phyloP scores from a whole-genome alignment of 169 alveolate genomes.

The Plasmodium fragile region DNA sequence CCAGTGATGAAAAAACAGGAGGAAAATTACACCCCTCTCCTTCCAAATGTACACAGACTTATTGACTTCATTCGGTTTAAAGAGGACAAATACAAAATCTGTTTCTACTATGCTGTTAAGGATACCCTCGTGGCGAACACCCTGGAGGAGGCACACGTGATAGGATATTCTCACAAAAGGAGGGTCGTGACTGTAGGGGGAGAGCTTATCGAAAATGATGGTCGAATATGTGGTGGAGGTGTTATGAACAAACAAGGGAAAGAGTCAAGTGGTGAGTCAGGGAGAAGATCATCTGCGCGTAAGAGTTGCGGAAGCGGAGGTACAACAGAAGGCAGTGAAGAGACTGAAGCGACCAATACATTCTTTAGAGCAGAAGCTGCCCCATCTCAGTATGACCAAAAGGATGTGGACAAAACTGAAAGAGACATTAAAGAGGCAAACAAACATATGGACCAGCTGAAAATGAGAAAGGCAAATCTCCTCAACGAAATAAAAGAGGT shows the following conservation, averaged over 20 bases:
- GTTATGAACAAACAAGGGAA: slow-evolving; percentile 58
- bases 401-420: slow-evolving; percentile 11
- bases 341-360: too few species aligned
- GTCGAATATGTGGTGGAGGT: slow-evolving; percentile 95
- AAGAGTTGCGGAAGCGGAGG: not conserved
- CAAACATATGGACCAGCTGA: slow-evolving; percentile 36
- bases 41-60: slow-evolving; percentile 85
- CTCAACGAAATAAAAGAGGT: slow-evolving; percentile 39
- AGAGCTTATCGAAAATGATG: slow-evolving; percentile 94
- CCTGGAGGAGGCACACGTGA: slow-evolving; percentile 91
- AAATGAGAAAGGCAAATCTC: slow-evolving; percentile 1
- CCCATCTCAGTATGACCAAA: slow-evolving; percentile 46
- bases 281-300: not conserved
- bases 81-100: slow-evolving; percentile 83
- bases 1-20: slow-evolving; percentile 71
- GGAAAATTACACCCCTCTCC: slow-evolving; percentile 73
- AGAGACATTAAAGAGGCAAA: slow-evolving; percentile 4
- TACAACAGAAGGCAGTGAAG: too few species aligned
- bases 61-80: slow-evolving; percentile 90
- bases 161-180: slow-evolving; percentile 89
- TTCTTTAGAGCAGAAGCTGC: slow-evolving; percentile 28
- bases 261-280: not conserved
- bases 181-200: slow-evolving; percentile 96
- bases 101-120: slow-evolving; percentile 92
- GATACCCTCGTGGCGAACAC: slow-evolving; percentile 93